Evolutionary conservation across 352 stramenopile species (phyloP).

Genomic region (Phytophthora rubi): DNA sequence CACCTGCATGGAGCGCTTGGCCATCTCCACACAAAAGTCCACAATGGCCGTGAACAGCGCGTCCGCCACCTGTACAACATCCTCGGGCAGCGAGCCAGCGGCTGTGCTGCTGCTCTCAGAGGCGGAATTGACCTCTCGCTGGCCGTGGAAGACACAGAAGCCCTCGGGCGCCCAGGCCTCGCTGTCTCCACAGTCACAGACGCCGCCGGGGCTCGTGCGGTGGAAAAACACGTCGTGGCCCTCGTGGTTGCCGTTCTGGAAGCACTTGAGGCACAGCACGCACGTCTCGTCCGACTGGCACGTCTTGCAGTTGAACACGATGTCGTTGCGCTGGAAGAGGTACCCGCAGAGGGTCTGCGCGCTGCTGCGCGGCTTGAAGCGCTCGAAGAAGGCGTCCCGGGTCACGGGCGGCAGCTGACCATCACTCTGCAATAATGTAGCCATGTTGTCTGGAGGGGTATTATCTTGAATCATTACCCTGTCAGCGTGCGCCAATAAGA

Average conservation of each 20-base stretch:
- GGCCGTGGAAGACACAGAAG: constrained; percentile 93
- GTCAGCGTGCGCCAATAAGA: constrained; percentile 51
- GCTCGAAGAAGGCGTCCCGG: constrained; percentile 64
- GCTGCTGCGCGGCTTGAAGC: constrained; percentile 61
- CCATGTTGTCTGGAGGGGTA: not conserved
- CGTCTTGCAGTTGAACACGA: constrained; percentile 98
- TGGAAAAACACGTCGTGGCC: constrained; percentile 94
- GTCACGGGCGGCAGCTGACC: constrained; percentile 33
- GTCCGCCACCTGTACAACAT: constrained; percentile 61
- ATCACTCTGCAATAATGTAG: constrained; percentile 13
- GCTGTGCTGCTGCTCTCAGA: constrained; percentile 28
- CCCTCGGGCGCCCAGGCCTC: constrained; percentile 96
- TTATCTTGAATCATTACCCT: constrained; percentile 16
- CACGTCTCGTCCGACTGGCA: constrained; percentile 98
- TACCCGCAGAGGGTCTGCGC: constrained; percentile 92
- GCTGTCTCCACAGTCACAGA: constrained; percentile 98
- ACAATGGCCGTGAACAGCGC: constrained; percentile 79
- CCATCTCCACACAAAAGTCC: constrained; percentile 75
- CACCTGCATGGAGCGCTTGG: constrained; percentile 68
- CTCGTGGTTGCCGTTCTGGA: constrained; percentile 94
- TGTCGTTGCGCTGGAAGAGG: constrained; percentile 97
- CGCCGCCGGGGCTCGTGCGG: constrained; percentile 74
- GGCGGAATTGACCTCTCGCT: constrained; percentile 31
- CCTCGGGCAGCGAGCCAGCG: constrained; percentile 35
- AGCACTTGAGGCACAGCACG: constrained; percentile 97